Conservation (phyloP, 2,329 filamentous ascomycete species). For the Aspergillus neoniger region DNA sequence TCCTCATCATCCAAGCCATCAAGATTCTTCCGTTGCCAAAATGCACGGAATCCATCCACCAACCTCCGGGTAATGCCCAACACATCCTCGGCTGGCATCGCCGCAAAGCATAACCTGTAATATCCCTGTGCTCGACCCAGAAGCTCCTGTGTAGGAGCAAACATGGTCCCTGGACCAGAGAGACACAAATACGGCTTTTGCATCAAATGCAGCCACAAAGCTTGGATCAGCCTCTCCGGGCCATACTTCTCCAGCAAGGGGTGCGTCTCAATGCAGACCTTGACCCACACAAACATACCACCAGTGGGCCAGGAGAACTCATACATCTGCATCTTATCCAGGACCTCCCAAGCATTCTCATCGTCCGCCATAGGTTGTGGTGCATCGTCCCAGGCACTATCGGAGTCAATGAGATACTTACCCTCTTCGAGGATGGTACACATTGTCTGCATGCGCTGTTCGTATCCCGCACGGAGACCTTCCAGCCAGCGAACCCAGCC, state of each 20-base stretch:
- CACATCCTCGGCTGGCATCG: conserved; percentile 72
- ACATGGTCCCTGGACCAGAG: conserved; percentile 70
- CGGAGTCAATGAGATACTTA: conserved; percentile 66
- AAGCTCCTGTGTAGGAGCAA: conserved; percentile 67
- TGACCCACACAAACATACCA: conserved; percentile 91
- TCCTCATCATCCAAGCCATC: conserved; percentile 30
- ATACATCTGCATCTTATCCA: conserved; percentile 73
- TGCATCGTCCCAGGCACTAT: conserved; percentile 37
- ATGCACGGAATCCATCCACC: conserved; percentile 67
- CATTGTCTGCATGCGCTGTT: conserved; percentile 81
- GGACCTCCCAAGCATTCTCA: conserved; percentile 68
- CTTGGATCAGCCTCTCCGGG: conserved; percentile 60
- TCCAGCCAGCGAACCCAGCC: conserved; percentile 93
- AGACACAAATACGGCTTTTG: conserved; percentile 70
- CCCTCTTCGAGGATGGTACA: conserved; percentile 70
- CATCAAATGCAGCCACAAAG: conserved; percentile 72
- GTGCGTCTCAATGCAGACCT: conserved; percentile 70
- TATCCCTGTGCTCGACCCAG: conserved; percentile 66
- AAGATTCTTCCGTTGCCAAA: conserved; percentile 72
- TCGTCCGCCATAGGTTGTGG: conserved; percentile 31
- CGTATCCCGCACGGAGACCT: conserved; percentile 79
- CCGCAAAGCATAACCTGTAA: conserved; percentile 80
- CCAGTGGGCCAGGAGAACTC: conserved; percentile 78
- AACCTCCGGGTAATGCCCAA: conserved; percentile 64
- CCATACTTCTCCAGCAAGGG: conserved; percentile 64